A percentile compares a stretch with the other conserved stretches of the same genome.
phyloP scores from a whole-genome alignment of 2,329 filamentous ascomycete species.

The Hansfordia pulvinata region DNA sequence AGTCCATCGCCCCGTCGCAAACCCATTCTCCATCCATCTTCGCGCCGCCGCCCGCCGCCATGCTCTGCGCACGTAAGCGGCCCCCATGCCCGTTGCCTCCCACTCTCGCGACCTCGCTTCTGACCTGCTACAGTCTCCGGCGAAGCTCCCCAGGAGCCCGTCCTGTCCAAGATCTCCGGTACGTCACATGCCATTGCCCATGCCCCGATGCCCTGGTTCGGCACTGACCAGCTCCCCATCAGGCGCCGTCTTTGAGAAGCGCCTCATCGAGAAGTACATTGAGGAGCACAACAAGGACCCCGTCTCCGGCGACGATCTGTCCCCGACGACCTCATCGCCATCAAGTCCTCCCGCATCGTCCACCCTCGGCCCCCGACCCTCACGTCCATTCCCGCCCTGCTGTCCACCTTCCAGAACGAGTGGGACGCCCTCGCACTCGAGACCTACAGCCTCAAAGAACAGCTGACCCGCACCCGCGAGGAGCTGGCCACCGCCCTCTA shows the following conservation, averaged over 20 bases:
- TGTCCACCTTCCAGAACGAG: slow-evolving; percentile 93
- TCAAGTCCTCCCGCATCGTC: slow-evolving; percentile 73
- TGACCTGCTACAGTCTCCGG: slow-evolving; percentile 59
- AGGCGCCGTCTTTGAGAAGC: slow-evolving; percentile 90
- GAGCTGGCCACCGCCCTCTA: slow-evolving; percentile 90
- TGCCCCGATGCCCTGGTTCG: slow-evolving; percentile 4
- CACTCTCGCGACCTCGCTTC: slow-evolving; percentile 4
- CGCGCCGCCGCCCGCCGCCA: slow-evolving; percentile 11
- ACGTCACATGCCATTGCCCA: slow-evolving; percentile 20
- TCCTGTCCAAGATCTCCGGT: slow-evolving; percentile 92
- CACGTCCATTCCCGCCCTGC: slow-evolving; percentile 88
- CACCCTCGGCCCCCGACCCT: slow-evolving; percentile 83
- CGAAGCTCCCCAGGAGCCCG: slow-evolving; percentile 87
- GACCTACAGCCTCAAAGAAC: slow-evolving; percentile 80
- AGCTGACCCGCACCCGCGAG: slow-evolving; percentile 78
- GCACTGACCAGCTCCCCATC: slow-evolving; percentile 14
- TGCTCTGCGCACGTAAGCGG: slow-evolving; percentile 32
- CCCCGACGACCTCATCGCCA: slow-evolving; percentile 75
- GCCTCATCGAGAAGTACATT: slow-evolving; percentile 89
- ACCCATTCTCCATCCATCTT: not conserved
- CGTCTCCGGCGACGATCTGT: slow-evolving; percentile 73
- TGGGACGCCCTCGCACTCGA: slow-evolving; percentile 92
- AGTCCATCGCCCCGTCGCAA: too few species aligned
- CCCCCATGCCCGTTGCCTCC: not conserved
- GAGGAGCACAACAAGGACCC: slow-evolving; percentile 88